phyloP scores from a whole-genome alignment of 2,329 filamentous ascomycete species.

The Aspergillus spinulosporus region DNA sequence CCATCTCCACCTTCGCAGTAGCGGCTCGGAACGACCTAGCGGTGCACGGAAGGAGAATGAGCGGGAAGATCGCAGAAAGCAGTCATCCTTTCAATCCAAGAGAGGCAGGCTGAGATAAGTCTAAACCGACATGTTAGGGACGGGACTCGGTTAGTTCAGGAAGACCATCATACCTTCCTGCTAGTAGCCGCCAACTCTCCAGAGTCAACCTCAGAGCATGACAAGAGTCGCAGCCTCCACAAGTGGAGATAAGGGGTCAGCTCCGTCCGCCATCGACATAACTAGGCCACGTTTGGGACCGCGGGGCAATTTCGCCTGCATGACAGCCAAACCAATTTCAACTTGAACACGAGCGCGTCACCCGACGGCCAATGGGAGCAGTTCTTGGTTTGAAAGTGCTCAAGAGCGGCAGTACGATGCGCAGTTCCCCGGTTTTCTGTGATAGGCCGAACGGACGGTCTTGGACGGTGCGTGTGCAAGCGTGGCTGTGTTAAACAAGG shows the following conservation, averaged over 20 bases:
- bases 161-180: not conserved
- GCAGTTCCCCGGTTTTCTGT: not conserved
- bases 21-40: not conserved
- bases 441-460: constrained; percentile 2
- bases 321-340: not conserved
- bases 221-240: not conserved
- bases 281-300: not conserved
- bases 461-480: not conserved
- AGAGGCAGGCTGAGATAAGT: not conserved
- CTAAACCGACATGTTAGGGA: too few relatives aligned
- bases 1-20: not conserved
- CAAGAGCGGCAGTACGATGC: not conserved
- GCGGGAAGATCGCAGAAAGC: not conserved
- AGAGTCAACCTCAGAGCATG: not conserved
- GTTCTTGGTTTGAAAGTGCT: not conserved
- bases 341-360: not conserved
- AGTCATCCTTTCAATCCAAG: not conserved
- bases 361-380: not conserved
- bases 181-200: not conserved
- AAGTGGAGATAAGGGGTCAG: not conserved
- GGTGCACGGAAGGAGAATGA: not conserved
- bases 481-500: constrained; percentile 9
- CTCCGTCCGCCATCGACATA: not conserved
- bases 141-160: too few relatives aligned
- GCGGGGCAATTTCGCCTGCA: constrained; percentile 5